A percentile compares a stretch with the other conserved stretches of the same genome.
These are phyloP conservation scores for Colletotrichum plurivorum DNA, from an alignment of 2,329 filamentous ascomycete genomes.

Conservation along the genomic window DNA sequence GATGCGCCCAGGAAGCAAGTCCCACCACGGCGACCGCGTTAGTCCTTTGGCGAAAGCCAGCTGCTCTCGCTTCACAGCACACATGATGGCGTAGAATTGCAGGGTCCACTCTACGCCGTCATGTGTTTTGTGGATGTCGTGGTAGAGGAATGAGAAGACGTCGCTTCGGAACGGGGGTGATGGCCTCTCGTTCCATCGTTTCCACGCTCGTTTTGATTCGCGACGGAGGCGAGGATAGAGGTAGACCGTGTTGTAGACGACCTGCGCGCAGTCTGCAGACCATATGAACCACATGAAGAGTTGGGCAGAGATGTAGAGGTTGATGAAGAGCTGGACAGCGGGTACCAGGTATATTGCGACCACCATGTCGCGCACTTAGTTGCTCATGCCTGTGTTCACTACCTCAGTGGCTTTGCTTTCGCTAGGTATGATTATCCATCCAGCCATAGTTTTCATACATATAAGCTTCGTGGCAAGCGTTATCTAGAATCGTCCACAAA, in stretches of 20 bases:
- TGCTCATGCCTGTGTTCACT: no score
- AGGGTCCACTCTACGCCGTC: no score
- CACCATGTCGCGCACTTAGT: background rate
- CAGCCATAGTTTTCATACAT: no score
- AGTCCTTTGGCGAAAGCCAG: background rate
- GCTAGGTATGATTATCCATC: no score
- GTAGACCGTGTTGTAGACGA: background rate
- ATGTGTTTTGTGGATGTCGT: background rate
- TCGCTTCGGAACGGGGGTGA: background rate
- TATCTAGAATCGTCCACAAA: no score
- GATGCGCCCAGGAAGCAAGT: background rate
- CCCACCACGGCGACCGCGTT: background rate
- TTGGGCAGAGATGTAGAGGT: background rate
- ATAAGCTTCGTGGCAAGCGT: no score
- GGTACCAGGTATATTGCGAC: background rate
- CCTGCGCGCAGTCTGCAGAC: background rate
- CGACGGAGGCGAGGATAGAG: background rate
- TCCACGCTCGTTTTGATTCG: background rate
- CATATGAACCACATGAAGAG: background rate
- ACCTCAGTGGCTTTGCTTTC: no score
- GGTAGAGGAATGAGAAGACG: background rate
- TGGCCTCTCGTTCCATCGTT: background rate
- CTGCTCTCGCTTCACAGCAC: background rate
- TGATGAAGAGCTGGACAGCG: background rate
- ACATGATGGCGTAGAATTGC: background rate